These are phyloP conservation scores for Fusarium beomiforme DNA, from an alignment of 2,329 filamentous ascomycete genomes.

Conservation along the genomic window DNA sequence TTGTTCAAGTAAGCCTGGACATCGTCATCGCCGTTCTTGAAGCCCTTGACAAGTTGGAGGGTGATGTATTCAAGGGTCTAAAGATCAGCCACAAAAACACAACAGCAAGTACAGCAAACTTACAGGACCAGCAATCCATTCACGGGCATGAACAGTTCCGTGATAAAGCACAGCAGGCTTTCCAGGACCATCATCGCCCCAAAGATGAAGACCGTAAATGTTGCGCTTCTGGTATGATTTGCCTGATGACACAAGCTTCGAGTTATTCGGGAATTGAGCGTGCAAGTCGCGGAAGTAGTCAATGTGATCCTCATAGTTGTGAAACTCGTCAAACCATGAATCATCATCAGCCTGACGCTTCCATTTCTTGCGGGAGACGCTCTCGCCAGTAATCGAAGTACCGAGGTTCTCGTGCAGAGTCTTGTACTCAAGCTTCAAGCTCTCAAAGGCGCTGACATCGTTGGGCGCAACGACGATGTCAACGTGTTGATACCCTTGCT, in stretches of 20 bases:
- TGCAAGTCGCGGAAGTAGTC: slow-evolving; percentile 57
- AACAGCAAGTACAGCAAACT: slow-evolving; percentile 51
- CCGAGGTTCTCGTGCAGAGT: slow-evolving; percentile 46
- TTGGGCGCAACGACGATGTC: slow-evolving; percentile 48
- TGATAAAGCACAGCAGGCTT: slow-evolving; percentile 62
- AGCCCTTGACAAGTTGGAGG: slow-evolving; percentile 56
- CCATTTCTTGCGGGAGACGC: slow-evolving; percentile 25
- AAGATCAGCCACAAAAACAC: neutral
- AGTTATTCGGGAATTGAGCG: slow-evolving; percentile 54
- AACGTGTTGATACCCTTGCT: slow-evolving; percentile 34
- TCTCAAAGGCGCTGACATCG: slow-evolving; percentile 43
- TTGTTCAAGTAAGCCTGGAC: slow-evolving; percentile 59
- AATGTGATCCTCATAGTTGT: slow-evolving; percentile 60
- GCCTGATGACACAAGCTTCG: slow-evolving; percentile 57
- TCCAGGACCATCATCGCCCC: slow-evolving; percentile 54
- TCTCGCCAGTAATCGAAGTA: slow-evolving; percentile 45
- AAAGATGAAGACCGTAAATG: slow-evolving; percentile 69
- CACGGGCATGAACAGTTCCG: slow-evolving; percentile 62
- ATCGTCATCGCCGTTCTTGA: slow-evolving; percentile 48
- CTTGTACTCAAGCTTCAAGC: slow-evolving; percentile 44
- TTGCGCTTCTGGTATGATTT: slow-evolving; percentile 56
- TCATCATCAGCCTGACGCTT: slow-evolving; percentile 44
- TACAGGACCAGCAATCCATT: slow-evolving; percentile 65
- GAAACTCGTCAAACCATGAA: slow-evolving; percentile 61
- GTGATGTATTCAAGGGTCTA: slow-evolving; percentile 59